Conservation (phyloP, 345 rosid species). For the Eucalyptus pumila region DNA sequence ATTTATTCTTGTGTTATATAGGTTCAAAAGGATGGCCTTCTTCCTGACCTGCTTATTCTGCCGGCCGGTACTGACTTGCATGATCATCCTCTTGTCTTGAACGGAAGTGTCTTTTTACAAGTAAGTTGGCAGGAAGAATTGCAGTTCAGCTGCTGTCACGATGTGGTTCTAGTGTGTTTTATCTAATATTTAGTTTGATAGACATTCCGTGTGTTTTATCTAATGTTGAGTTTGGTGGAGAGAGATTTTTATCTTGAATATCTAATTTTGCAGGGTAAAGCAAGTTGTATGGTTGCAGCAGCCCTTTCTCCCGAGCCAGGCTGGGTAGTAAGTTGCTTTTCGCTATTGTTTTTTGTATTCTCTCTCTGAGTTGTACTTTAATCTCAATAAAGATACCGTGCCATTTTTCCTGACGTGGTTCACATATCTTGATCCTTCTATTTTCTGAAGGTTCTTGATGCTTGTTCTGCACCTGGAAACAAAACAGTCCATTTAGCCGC, state of each 20-base stretch:
- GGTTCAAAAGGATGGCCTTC: conserved; percentile 70
- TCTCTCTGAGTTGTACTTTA: background rate
- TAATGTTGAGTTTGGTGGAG: background rate
- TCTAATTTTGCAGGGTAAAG: conserved; percentile 56
- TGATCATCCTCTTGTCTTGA: conserved; percentile 59
- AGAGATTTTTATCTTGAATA: background rate
- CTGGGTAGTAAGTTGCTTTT: conserved; percentile 48
- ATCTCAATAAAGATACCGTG: background rate
- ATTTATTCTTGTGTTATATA: background rate
- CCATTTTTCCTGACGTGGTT: background rate
- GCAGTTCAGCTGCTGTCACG: background rate
- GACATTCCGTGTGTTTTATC: background rate
- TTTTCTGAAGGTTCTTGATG: conserved; percentile 76
- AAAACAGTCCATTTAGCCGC: conserved; percentile 95
- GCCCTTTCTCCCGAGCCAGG: conserved; percentile 69
- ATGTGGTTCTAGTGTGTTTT: background rate
- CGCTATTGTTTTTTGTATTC: background rate
- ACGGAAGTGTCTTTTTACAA: conserved; percentile 72
- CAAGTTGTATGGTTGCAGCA: conserved; percentile 91
- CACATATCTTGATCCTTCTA: background rate
- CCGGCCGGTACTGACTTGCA: conserved; percentile 87
- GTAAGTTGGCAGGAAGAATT: conserved; percentile 5
- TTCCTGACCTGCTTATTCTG: conserved; percentile 57
- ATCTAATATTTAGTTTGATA: background rate
- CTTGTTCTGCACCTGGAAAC: conserved; percentile 98